Evolutionary conservation across 2,329 filamentous ascomycete genomes (phyloP), one percentile per base, ranked within the genome.

Genomic region (Colletotrichum phormii): DNA sequence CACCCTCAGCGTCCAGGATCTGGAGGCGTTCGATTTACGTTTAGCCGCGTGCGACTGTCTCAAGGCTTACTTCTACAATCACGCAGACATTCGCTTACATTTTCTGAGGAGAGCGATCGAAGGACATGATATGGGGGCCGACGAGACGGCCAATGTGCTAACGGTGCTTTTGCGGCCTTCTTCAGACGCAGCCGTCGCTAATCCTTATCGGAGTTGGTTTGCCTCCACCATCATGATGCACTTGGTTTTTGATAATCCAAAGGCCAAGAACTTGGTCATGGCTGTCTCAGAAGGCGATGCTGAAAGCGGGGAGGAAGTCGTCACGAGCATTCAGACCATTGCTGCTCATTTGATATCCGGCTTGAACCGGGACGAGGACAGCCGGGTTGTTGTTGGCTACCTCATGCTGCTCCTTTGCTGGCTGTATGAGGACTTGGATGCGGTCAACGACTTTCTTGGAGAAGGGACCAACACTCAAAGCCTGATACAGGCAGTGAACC

Each of bases 381-480:
- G 94, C 76, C 89, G 95, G 35, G 89, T 97, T 74, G 88, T 93
- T 0, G 89, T 97, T 54, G 96, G 93, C 5, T 98, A 98, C 79
- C 84, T 98, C 15, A 98, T 97, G 92, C 84, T 98, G 11, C 89
- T 99, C 3, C 91, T 93, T 42, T 92, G 93, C 29, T 98, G 96
- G 94, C 86, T 98, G 11, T 99, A 95, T 79, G 96, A 99, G 79
- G 95, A 98, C 77, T 90, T 95, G 8, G 93, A 95, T 77, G 95
- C 93, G 2, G 94, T 98, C 22, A 95, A 98, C 80, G 95, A 99
- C 81, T 95, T 99, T 75, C 87, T 99, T 2, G 92, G 91, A 5
- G 97, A 99, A 81, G 96, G 94, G 1, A 98, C 95, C 82, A 97
- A 95, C 79, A 88, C 98, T n/a, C 93, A 98, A 78, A 93, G 92